These are phyloP conservation scores for Nakaseomyces uthaithaninus DNA, from an alignment of 1,139 yeast species.

Conservation along the genomic window DNA sequence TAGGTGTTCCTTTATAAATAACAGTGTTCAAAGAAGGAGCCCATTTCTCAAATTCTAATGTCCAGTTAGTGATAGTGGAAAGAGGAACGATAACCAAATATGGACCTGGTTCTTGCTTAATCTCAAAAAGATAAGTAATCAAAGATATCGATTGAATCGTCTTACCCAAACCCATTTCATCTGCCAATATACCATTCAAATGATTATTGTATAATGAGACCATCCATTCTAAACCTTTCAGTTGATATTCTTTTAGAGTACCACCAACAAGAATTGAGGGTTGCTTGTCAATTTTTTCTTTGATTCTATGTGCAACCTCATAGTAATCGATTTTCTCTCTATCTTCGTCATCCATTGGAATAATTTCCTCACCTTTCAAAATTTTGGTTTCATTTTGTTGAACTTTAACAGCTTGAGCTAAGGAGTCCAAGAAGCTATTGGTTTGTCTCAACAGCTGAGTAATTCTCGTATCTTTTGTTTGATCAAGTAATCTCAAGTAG, in stretches of 20 bases:
- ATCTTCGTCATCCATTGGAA: conserved; percentile 37
- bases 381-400: conserved; percentile 42
- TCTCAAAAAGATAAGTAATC: conserved; percentile 65
- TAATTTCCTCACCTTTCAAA: conserved; percentile 26
- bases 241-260: conserved; percentile 80
- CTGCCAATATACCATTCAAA: conserved; percentile 90
- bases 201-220: conserved; percentile 88
- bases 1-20: conserved; percentile 69
- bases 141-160: conserved; percentile 80
- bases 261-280: conserved; percentile 77
- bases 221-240: conserved; percentile 97
- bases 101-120: conserved; percentile 57
- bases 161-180: conserved; percentile 88
- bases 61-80: conserved; percentile 81
- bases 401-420: conserved; percentile 67
- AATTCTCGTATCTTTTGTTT: conserved; percentile 76
- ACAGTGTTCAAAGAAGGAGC: conserved; percentile 65
- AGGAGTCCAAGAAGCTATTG: conserved; percentile 63
- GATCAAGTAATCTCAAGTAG: conserved; percentile 68
- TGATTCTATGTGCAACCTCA: conserved; percentile 68
- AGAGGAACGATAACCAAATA: conserved; percentile 76
- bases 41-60: conserved; percentile 78
- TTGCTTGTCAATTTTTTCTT: conserved; percentile 57
- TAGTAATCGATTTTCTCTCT: conserved; percentile 64
- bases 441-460: conserved; percentile 74